These are phyloP conservation scores for Candida sonorensis DNA, from an alignment of 805 yeast genomes.

Conservation along the genomic window DNA sequence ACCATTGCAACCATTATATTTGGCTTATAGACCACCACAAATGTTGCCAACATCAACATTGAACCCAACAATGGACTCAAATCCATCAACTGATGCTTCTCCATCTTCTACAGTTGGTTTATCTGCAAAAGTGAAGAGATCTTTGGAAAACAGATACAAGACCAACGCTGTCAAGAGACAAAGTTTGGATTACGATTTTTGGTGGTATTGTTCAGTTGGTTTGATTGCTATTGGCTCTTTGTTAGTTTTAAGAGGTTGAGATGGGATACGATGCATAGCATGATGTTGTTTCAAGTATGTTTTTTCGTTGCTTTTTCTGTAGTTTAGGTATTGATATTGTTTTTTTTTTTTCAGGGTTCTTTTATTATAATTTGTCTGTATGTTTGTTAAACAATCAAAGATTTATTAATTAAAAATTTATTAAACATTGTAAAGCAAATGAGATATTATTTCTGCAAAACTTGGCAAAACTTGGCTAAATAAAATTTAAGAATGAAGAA, in stretches of 20 bases:
- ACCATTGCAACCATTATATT: conserved; percentile 77
- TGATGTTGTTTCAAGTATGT: background rate
- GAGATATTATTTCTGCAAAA: no score
- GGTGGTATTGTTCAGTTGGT: conserved; percentile 54
- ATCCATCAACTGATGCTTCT: no score
- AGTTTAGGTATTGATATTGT: background rate
- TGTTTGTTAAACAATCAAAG: no score
- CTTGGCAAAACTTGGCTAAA: no score
- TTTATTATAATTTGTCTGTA: no score
- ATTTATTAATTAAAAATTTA: no score
- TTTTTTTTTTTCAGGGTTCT: no score
- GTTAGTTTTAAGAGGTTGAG: conserved; percentile 18
- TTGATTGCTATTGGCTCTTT: conserved; percentile 27
- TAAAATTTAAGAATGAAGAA: background rate
- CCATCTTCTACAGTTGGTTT: conserved; percentile 29
- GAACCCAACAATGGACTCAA: no score
- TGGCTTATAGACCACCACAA: conserved; percentile 90
- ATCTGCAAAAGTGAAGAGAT: conserved; percentile 50
- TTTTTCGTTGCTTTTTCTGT: background rate
- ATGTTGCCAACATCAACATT: conserved; percentile 92
- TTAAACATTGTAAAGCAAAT: no score
- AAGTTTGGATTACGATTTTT: conserved; percentile 35
- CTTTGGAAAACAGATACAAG: conserved; percentile 71
- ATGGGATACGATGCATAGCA: no score
- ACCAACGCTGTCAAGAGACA: conserved; percentile 58